Evolutionary conservation across 2,329 filamentous ascomycete species (phyloP), one percentile per base, ranked within the genome.

Genomic region (Cytospora schulzeri): DNA sequence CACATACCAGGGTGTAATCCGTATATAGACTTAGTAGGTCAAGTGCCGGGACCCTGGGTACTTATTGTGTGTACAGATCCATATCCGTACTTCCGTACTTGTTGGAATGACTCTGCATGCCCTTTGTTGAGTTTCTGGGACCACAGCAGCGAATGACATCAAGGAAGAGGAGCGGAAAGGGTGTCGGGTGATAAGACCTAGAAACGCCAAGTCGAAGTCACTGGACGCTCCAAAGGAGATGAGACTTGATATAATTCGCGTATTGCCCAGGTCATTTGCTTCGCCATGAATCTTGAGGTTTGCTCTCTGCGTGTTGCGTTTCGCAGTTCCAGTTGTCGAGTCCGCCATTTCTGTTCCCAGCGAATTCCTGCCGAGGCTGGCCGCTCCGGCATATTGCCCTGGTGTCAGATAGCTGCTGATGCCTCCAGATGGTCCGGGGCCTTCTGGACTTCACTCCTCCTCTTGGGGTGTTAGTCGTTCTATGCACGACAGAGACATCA

Each of bases 111-210:
- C 7, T 11, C 28, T 45, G 59, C 51, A 61, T 50, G 17, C 51
- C n/a, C 38, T 50, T 56, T 55, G 59, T 56, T 56, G 59, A 33
- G 26, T 50, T 48, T 17, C n/a, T 24, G 11, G 45, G 11, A 38
- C 38, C 41, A 55, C 38, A 28, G 33, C 29, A 55, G 59, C 59
- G 51, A 55, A 48, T 61, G 59, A 35, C 59, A 52, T 55, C 55
- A 52, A n/a, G 26, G 26, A 38, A 29, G 26, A 22, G 50, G n/a
- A 35, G 22, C 52, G 19, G 28, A 28, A 35, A 28, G n/a, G 38
- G 35, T 38, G 41, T 45, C 54, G 52, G 59, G 59, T 22, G 54
- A 33, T 15, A 52, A 53, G 33, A 56, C 51, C 24, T 24, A 50
- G 7, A 22, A 9, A 19, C 45, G 45, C 45, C 45, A 48, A 22